These are phyloP conservation scores for Nakazawaea laoshanensis DNA, from an alignment of 805 yeast species.

Conservation along the genomic window DNA sequence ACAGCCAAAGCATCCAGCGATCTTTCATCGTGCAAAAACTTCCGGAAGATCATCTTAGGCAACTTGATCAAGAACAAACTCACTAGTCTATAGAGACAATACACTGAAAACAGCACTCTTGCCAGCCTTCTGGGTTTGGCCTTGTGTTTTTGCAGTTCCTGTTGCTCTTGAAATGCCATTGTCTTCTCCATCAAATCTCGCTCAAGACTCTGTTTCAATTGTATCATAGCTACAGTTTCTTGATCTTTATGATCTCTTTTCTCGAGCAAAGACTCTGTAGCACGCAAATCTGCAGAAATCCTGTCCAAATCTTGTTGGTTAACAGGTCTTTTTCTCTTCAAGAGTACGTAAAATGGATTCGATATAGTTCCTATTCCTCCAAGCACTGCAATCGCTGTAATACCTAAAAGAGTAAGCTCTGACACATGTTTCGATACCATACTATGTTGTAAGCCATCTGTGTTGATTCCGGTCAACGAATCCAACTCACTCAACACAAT, in stretches of 20 bases:
- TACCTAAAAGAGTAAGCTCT: conserved; percentile 39
- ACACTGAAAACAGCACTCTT: conserved; percentile 26
- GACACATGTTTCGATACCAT: conserved; percentile 34
- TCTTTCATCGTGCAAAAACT: conserved; percentile 6
- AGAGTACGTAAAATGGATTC: conserved; percentile 26
- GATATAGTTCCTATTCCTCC: conserved; percentile 46
- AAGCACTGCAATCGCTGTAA: conserved; percentile 38
- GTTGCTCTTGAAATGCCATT: background rate
- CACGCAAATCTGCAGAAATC: conserved; percentile 30
- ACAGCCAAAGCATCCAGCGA: conserved; percentile 39
- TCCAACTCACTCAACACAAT: conserved; percentile 22
- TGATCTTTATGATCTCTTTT: conserved; percentile 21
- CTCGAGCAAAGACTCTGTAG: conserved; percentile 26
- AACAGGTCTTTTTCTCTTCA: conserved; percentile 16
- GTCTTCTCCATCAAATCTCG: conserved; percentile 2
- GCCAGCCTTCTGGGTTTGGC: conserved; percentile 12
- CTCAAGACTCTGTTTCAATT: conserved; percentile 3
- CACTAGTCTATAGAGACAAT: conserved; percentile 40
- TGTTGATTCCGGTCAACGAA: conserved; percentile 24
- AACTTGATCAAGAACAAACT: conserved; percentile 32
- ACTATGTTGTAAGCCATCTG: conserved; percentile 15
- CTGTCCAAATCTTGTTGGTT: conserved; percentile 25
- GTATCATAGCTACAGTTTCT: conserved; percentile 6
- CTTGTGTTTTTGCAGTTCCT: background rate
- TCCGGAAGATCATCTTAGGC: conserved; percentile 22